Evolutionary conservation across 306 rosid species (phyloP), one percentile per base, ranked within the genome.

Genomic region (Amphicarpaea edgeworthii): DNA sequence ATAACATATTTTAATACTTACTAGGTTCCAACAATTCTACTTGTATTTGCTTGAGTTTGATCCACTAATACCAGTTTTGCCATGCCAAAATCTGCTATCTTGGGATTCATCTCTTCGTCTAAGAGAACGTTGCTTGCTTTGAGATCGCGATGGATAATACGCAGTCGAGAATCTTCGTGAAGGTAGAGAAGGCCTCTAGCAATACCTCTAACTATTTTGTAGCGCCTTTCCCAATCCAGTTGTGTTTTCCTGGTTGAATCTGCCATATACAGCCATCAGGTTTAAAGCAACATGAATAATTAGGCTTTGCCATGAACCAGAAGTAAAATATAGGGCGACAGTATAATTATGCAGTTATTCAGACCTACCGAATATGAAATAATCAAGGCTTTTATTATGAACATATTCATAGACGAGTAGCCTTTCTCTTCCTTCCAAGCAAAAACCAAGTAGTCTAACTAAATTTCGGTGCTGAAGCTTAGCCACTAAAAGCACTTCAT

Each of bases 81-180:
- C 67, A 60, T n/a, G 23, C 43, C 67, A n/a, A 60, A 60, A 60
- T 60, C 67, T 30, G 67, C 42, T 30, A 60, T 60, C 67, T 60
- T 60, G 8, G 67, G 67, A 60, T 60, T 60, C 66, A 60, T 60
- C 21, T 60, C 66, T 28, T 60, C 21, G 2, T 60, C 66, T 60
- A 60, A 30, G 21, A 60, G 66, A 60, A 60, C 15, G 42, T 60
- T 60, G 12, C 66, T 60, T 28, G 42, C 66, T 60, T 60, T 60
- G 41, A 60, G 42, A 60, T 60, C 66, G 7, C 66, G 66, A n/a
- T 60, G 66, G 10, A 60, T 60, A 60, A 60, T 30, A 6, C 66
- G 66, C 2, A 60, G 12, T 30, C 20, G 42, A 28, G 66, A 60
- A 30, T 60, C 66, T 30, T 60, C 66, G 3, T 60, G 66, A 30